These are phyloP conservation scores for Psidium guajava DNA, from an alignment of 345 rosid genomes.

Conservation along the genomic window DNA sequence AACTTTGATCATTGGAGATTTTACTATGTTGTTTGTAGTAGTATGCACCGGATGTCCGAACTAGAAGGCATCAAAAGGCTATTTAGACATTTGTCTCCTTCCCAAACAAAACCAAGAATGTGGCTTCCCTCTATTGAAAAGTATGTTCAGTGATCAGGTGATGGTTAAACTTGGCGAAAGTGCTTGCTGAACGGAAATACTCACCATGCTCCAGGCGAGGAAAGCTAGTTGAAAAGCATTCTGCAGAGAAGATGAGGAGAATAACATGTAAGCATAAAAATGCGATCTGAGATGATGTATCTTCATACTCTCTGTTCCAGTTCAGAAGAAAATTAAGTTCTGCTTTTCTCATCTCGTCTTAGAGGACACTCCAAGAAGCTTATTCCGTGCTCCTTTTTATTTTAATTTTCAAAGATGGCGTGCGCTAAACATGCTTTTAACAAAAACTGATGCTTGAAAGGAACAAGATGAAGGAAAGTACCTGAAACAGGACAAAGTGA, in stretches of 20 bases:
- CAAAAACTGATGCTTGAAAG: neutral
- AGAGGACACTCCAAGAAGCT: neutral
- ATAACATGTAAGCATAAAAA: neutral
- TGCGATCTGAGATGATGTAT: neutral
- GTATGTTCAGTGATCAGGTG: neutral
- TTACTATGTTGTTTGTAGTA: neutral
- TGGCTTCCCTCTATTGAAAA: neutral
- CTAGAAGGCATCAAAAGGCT: neutral
- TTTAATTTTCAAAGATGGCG: neutral
- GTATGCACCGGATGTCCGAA: neutral
- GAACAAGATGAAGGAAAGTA: slow-evolving; percentile 5
- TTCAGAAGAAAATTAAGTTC: neutral
- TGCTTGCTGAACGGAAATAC: slow-evolving; percentile 4
- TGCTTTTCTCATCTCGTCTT: neutral
- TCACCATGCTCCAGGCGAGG: slow-evolving; percentile 66
- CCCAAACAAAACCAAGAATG: neutral
- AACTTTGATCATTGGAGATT: neutral
- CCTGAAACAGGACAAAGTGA: slow-evolving; percentile 89
- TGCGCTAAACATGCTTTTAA: neutral
- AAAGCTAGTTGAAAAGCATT: slow-evolving; percentile 89
- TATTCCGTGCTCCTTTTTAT: neutral
- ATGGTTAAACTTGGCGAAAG: neutral
- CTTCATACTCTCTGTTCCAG: neutral
- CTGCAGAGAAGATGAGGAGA: slow-evolving; percentile 17
- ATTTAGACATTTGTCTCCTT: neutral